These are phyloP conservation scores for Colletotrichum filicis DNA, from an alignment of 2,329 filamentous ascomycete species.

Conservation along the genomic window DNA sequence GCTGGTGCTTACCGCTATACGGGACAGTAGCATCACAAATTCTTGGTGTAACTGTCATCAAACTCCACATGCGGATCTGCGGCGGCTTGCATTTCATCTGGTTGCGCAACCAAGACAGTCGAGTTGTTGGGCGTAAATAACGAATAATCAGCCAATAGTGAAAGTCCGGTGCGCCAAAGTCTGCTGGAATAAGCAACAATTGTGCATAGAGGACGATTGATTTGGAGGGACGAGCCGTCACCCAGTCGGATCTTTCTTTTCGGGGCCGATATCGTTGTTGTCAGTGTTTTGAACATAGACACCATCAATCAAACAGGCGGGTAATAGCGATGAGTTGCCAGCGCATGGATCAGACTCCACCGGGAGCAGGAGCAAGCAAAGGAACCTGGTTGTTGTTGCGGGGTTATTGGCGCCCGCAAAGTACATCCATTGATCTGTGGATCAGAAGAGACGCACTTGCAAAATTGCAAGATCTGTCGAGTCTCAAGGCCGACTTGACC, in stretches of 20 bases:
- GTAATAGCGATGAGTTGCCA: slow-evolving; percentile 8
- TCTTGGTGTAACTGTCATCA: not conserved
- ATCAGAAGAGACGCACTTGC: slow-evolving; percentile 4
- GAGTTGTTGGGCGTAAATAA: not conserved
- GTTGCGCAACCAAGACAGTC: not conserved
- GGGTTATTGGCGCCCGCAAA: not conserved
- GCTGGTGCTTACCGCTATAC: not conserved
- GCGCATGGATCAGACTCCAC: slow-evolving; percentile 12
- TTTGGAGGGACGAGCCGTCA: not conserved
- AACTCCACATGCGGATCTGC: slow-evolving; percentile 27
- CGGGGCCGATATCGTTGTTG: not conserved
- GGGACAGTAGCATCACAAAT: not conserved
- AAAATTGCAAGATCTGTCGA: slow-evolving; percentile 2
- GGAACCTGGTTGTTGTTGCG: not conserved
- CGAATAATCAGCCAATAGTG: not conserved
- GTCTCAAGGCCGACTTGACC: not conserved
- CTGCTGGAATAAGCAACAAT: slow-evolving; percentile 19
- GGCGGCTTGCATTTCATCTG: slow-evolving; percentile 21
- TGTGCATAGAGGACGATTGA: not conserved
- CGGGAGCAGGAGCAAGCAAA: not conserved
- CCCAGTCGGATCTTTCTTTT: not conserved
- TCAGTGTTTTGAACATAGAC: not conserved
- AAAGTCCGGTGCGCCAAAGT: not conserved
- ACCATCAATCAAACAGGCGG: not conserved
- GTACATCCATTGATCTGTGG: not conserved